A percentile compares a stretch with the other conserved stretches of the same genome.
phyloP scores from a whole-genome alignment of 345 rosid species.

The Trapa bicornis region DNA sequence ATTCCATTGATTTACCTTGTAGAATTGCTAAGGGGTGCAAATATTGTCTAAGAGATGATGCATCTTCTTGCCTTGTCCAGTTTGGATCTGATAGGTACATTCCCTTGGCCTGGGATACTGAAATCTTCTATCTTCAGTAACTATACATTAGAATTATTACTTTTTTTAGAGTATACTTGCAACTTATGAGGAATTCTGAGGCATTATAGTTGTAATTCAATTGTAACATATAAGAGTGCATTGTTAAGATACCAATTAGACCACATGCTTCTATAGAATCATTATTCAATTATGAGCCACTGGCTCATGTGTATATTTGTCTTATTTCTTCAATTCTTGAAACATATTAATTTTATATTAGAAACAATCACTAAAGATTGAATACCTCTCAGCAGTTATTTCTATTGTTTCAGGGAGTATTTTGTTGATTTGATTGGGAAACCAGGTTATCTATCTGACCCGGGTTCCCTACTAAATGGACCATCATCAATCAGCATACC shows the following conservation, averaged over 20 bases:
- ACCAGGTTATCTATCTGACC: constrained; percentile 85
- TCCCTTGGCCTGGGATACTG: not conserved
- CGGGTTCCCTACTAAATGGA: constrained; percentile 91
- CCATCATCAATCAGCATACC: constrained; percentile 86
- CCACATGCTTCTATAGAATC: not conserved
- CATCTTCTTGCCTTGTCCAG: constrained; percentile 93
- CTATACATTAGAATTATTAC: not conserved
- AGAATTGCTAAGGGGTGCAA: constrained; percentile 98
- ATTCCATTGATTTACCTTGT: constrained; percentile 85
- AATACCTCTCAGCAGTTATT: constrained; percentile 16
- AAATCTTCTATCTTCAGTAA: not conserved
- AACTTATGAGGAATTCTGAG: not conserved
- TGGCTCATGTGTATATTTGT: not conserved
- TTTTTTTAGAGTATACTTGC: not conserved
- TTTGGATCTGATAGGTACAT: constrained; percentile 78
- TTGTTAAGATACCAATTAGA: not conserved
- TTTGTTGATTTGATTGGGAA: constrained; percentile 82
- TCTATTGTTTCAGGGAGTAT: constrained; percentile 67
- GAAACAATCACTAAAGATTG: not conserved
- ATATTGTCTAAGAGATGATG: constrained; percentile 77
- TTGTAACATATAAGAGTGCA: not conserved
- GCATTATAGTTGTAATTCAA: not conserved
- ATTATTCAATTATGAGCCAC: not conserved
- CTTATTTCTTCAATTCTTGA: not conserved
- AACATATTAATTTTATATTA: not conserved